phyloP scores from a whole-genome alignment of 805 yeast species.

The Schwanniomyces polymorphus region DNA sequence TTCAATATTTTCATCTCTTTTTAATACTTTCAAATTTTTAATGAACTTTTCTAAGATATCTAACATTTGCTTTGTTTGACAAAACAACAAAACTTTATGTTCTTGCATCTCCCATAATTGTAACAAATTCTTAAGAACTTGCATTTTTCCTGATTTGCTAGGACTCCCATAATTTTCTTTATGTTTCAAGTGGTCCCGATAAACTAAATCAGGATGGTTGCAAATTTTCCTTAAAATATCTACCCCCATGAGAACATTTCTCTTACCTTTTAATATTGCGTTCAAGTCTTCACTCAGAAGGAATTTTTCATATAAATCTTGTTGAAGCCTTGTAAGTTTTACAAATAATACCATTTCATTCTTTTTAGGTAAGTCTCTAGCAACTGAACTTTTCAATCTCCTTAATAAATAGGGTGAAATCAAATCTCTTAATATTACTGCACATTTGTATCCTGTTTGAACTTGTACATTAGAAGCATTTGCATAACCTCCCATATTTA shows the following conservation, averaged over 20 bases:
- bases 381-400: conserved; percentile 90
- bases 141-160: conserved; percentile 81
- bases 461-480: conserved; percentile 95
- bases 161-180: conserved; percentile 55
- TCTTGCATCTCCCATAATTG: conserved; percentile 75
- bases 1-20: conserved; percentile 8
- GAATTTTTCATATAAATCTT: conserved; percentile 70
- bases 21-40: conserved; percentile 28
- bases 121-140: conserved; percentile 75
- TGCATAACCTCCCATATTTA: conserved; percentile 97
- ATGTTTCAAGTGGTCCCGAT: conserved; percentile 37
- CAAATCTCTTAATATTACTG: conserved; percentile 82
- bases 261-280: conserved; percentile 69
- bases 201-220: conserved; percentile 89
- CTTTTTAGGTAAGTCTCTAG: conserved; percentile 89
- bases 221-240: conserved; percentile 90
- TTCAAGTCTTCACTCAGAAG: conserved; percentile 72
- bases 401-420: conserved; percentile 88
- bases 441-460: conserved; percentile 94
- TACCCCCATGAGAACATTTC: conserved; percentile 86
- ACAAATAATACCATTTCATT: conserved; percentile 94
- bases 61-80: conserved; percentile 93
- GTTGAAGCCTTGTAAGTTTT: conserved; percentile 74
- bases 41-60: conserved; percentile 78
- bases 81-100: conserved; percentile 80